A percentile compares a stretch with the other conserved stretches of the same genome.
phyloP scores from a whole-genome alignment of 257 asterid genomes.

The Eustoma russellianum region DNA sequence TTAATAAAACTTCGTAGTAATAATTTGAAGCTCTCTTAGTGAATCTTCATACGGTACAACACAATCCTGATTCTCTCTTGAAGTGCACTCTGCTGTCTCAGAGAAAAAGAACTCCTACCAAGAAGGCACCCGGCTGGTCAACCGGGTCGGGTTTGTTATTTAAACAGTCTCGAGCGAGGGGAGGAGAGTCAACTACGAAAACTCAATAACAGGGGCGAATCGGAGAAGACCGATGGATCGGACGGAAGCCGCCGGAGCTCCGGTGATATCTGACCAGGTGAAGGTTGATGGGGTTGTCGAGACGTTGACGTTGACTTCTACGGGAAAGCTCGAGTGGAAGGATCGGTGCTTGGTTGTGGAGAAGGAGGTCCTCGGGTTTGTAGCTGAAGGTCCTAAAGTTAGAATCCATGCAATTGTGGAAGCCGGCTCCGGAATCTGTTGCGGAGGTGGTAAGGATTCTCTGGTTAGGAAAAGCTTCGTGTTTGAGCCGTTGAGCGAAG shows the following conservation, averaged over 20 bases:
- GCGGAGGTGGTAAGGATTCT: slow-evolving; percentile 18
- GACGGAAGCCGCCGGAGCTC: slow-evolving; percentile 24
- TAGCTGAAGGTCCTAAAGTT: slow-evolving; percentile 43
- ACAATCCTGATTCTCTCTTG: no score
- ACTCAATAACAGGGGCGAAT: no score
- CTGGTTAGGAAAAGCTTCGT: slow-evolving; percentile 43
- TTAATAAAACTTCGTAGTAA: no score
- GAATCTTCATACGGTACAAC: no score
- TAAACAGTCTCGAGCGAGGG: no score
- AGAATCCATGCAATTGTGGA: slow-evolving; percentile 44
- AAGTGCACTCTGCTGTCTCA: no score
- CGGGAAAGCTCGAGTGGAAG: slow-evolving; percentile 51
- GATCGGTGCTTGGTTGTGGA: slow-evolving; percentile 42
- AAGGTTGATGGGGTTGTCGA: slow-evolving; percentile 30
- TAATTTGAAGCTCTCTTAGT: no score
- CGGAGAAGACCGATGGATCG: slow-evolving; percentile 7
- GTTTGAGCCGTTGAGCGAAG: slow-evolving; percentile 42
- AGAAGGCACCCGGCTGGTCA: no score
- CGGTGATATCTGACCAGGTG: slow-evolving; percentile 42
- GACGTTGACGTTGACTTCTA: slow-evolving; percentile 40
- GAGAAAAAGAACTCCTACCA: no score
- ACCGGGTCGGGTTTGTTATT: no score
- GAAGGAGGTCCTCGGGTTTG: slow-evolving; percentile 67
- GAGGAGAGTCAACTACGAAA: no score
- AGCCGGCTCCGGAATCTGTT: slow-evolving; percentile 34